Evolutionary conservation across 2,329 filamentous ascomycete genomes (phyloP).

Genomic region (Pseudonectria buxi): DNA sequence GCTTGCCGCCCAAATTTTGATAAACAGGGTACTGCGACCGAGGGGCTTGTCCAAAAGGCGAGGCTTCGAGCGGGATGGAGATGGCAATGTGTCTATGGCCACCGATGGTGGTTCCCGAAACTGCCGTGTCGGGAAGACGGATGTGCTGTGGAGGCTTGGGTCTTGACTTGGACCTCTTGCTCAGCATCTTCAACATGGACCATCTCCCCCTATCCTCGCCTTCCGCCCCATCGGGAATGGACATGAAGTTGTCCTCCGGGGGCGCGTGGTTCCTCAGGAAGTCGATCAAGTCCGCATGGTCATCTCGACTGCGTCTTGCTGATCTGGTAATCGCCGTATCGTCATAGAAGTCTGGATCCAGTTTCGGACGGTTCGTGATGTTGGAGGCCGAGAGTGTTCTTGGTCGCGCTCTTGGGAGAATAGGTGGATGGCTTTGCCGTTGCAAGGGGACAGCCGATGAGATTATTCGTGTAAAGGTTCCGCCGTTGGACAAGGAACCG

Average conservation of each 20-base stretch:
- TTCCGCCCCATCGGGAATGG: slow-evolving; percentile 29
- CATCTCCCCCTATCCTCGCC: slow-evolving; percentile 32
- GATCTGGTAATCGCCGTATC: slow-evolving; percentile 13
- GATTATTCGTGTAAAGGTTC: slow-evolving; percentile 11
- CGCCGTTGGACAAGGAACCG: slow-evolving; percentile 14
- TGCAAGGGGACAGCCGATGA: slow-evolving; percentile 6
- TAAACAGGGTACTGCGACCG: slow-evolving; percentile 30
- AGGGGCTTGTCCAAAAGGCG: slow-evolving; percentile 31
- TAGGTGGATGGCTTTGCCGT: slow-evolving; percentile 1
- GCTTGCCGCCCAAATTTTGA: slow-evolving; percentile 9
- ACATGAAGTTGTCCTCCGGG: slow-evolving; percentile 45
- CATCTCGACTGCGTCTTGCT: slow-evolving; percentile 16
- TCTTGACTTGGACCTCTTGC: slow-evolving; percentile 29
- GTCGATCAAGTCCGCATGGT: slow-evolving; percentile 34
- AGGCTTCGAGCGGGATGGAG: slow-evolving; percentile 49
- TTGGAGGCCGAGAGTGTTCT: slow-evolving; percentile 19
- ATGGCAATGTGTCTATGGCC: slow-evolving; percentile 55
- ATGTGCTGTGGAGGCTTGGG: slow-evolving; percentile 26
- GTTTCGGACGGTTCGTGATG: slow-evolving; percentile 7
- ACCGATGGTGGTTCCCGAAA: slow-evolving; percentile 45
- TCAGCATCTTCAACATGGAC: slow-evolving; percentile 36
- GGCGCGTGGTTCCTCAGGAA: slow-evolving; percentile 44
- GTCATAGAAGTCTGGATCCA: slow-evolving; percentile 15
- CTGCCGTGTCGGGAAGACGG: slow-evolving; percentile 47
- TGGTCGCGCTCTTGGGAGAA: slow-evolving; percentile 13